Evolutionary conservation across 345 rosid genomes (phyloP), one percentile per base, ranked within the genome.

Genomic region (Mangifera indica): DNA sequence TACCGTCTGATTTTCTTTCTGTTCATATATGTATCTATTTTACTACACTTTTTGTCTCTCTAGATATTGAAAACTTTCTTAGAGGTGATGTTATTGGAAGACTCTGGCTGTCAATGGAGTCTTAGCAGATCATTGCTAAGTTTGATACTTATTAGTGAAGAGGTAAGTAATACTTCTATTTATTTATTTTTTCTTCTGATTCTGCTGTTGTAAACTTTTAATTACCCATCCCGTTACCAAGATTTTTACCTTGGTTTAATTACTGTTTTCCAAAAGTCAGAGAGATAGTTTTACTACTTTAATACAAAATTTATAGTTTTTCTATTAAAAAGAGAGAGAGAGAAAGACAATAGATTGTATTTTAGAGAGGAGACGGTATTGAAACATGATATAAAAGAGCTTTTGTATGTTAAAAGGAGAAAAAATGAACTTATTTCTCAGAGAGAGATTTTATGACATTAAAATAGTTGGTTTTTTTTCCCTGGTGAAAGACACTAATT

Each of bases 41-140:
- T 1, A 49, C 17, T 14, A 15, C 4, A 26, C 25, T 29, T 59
- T 29, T 59, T 59, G 10, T 59, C 32, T 17, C 10, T 29, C 63
- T 60, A 48, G 45, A 67, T 67, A 32, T 32, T 67, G 71, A 63
- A 63, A 46, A 40, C 3, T 10, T 14, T 63, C 26, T 42, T 63
- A 22, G 67, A 63, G 52, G 2, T 42, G n/a, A 22, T 63, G 10
- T 63, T 63, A 46, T 42, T 63, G 44, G 67, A 63, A 51, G 53
- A 63, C 53, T 21, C 12, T 24, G 53, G 67, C 67, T 26, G 20
- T 40, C 53, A 40, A n/a, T 63, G 53, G 67, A 63, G 67, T 46
- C 67, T 63, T 46, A 63, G 51, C 67, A 42, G 20, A 22, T 42
- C 67, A 40, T 7, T 63, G 51, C 53, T 63, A n/a, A 24, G 51